Percentiles rank a stretch among this genome's conserved stretches.
Conservation (phyloP, 768 basidiomycete species). For the Agrocybe chaxingu region DNA sequence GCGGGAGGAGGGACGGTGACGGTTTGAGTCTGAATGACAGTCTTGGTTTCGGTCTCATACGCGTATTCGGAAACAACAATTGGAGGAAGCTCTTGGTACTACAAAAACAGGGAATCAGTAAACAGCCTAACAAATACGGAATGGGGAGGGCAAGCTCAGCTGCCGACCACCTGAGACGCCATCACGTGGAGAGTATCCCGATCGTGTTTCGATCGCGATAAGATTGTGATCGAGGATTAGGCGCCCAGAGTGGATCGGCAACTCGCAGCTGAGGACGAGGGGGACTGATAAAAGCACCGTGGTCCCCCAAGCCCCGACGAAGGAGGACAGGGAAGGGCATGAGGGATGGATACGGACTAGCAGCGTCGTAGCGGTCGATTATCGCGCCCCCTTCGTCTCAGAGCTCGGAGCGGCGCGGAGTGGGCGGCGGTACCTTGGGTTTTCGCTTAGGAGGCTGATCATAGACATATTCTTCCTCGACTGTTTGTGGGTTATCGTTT, state of each 20-base stretch:
- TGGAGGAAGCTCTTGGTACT: slow-evolving; percentile 47
- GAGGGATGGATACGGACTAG: slow-evolving; percentile 70
- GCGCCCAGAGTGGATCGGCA: slow-evolving; percentile 36
- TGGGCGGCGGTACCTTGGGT: slow-evolving; percentile 88
- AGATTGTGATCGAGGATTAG: slow-evolving; percentile 31
- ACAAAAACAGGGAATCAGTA: slow-evolving; percentile 31
- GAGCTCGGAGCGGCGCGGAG: slow-evolving; percentile 86
- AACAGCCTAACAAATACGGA: slow-evolving; percentile 17
- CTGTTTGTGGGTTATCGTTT: slow-evolving; percentile 58
- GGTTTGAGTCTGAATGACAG: slow-evolving; percentile 61
- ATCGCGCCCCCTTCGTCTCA: slow-evolving; percentile 86
- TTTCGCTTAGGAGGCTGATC: slow-evolving; percentile 69
- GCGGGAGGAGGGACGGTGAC: slow-evolving; percentile 74
- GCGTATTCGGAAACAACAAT: slow-evolving; percentile 41
- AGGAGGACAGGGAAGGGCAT: slow-evolving; percentile 51
- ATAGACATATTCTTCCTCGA: slow-evolving; percentile 82
- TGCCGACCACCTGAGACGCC: slow-evolving; percentile 33
- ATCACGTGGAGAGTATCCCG: slow-evolving; percentile 41
- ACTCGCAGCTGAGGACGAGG: slow-evolving; percentile 52
- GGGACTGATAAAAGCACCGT: slow-evolving; percentile 74
- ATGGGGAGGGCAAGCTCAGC: slow-evolving; percentile 20
- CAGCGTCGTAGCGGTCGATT: slow-evolving; percentile 43
- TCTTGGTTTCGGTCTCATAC: slow-evolving; percentile 63
- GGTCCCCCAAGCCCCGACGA: slow-evolving; percentile 91
- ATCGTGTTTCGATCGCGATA: slow-evolving; percentile 32